phyloP scores from a whole-genome alignment of 2,329 filamentous ascomycete species.

The Fusarium sp. region DNA sequence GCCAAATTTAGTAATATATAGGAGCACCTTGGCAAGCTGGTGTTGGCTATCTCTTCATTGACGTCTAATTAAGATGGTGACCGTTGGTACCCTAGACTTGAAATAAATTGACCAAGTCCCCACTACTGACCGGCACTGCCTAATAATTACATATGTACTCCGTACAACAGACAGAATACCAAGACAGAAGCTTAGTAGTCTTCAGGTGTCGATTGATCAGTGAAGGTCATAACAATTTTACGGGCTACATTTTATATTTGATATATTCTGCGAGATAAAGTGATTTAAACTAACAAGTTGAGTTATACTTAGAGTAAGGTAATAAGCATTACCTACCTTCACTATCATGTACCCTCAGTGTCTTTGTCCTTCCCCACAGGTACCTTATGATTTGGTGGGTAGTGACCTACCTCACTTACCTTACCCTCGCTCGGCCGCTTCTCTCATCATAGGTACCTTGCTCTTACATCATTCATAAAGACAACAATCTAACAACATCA shows the following conservation, averaged over 20 bases:
- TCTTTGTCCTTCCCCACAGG: background rate
- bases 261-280: too few relatives aligned
- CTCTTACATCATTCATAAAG: conserved; percentile 34
- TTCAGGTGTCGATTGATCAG: background rate
- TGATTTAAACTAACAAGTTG: background rate
- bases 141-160: too few relatives aligned
- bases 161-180: background rate
- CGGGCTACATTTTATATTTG: too few relatives aligned
- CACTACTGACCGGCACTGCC: conserved; percentile 17
- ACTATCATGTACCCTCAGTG: too few relatives aligned
- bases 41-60: background rate
- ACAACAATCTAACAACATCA: conserved; percentile 3
- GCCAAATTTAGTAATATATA: background rate
- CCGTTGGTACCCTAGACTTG: conserved; percentile 21
- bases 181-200: background rate
- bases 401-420: background rate
- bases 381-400: background rate
- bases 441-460: too few relatives aligned
- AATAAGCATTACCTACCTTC: too few relatives aligned
- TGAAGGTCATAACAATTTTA: background rate
- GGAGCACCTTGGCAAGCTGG: too few relatives aligned
- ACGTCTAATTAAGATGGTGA: conserved; percentile 9
- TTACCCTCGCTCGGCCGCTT: background rate
- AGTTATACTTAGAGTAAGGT: too few relatives aligned
- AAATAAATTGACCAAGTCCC: conserved; percentile 5